Base-by-base conservation (phyloP, 768 basidiomycete genomes). In the Lactarius trivialis region DNA sequence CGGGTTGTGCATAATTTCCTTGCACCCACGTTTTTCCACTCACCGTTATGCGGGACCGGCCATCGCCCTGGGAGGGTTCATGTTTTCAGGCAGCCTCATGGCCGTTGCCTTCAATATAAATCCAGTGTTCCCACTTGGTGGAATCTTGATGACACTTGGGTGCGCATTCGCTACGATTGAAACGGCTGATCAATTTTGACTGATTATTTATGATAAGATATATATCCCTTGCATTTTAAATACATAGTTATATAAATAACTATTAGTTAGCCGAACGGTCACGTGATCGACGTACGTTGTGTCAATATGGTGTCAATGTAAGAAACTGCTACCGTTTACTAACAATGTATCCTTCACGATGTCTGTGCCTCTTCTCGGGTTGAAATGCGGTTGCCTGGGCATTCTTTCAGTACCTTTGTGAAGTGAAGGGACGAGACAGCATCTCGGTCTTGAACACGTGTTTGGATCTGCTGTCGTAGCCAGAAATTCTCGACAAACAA, bases 381-480 rank as follows among this genome's bases (percentile, higher is more conserved):
- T 95, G 92, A 71, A 99, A 98, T 56, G 98, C 93, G 70, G 93
- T 98, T 2, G 89, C 85, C 71, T 89, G 84, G 3, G 81, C 83
- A 64, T 93, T 89, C 68, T 85, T 83, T 6, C 79, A 5, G 80
- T 76, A 1, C 81, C 81, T 61, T 83, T 82, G 59, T 83, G 82
- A 3, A 74, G 59, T 83, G 82, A 3, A 74, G 77, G 28, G 74
- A 71, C 28, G 77, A 67, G 6, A 80, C 69, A 0, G 84, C 76
- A 17, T 84, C 77, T 24, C 91, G 77, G 55, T 98, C 96, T 73
- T 95, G 82, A 99, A 99, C 65, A 99, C 97, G 71, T 98, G 93
- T 71, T 86, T 92, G 3, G 96, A 97, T 75, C 96, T 97, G 88
- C 82, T 74, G 91, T 93, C 3, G 97, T 97, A 9, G 95, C 93